Conservation (phyloP, 2,329 filamentous ascomycete species). For the Dactylellina cionopaga region DNA sequence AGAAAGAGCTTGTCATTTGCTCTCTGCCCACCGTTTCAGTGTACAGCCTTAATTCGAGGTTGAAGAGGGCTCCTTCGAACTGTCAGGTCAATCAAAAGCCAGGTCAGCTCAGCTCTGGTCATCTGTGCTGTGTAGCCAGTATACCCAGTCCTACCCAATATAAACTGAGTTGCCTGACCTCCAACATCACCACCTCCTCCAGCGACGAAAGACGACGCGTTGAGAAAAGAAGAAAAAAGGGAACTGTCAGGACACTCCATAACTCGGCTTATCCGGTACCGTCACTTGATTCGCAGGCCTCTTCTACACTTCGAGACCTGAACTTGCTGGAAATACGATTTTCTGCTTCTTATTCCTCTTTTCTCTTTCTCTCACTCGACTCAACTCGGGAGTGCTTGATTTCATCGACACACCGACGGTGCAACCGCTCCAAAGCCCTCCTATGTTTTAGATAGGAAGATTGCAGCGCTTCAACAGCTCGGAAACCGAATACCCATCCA, state of each 20-base stretch:
- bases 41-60: too few species aligned
- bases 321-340: slow-evolving; percentile 4
- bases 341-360: slow-evolving; percentile 3
- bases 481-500: slow-evolving; percentile 22
- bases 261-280: slow-evolving; percentile 13
- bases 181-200: slow-evolving; percentile 19
- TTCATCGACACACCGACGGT: slow-evolving; percentile 7
- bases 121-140: slow-evolving; percentile 3
- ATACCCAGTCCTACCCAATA: slow-evolving; percentile 6
- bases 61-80: neutral
- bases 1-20: neutral
- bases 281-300: slow-evolving; percentile 48
- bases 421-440: slow-evolving; percentile 27
- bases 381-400: slow-evolving; percentile 44
- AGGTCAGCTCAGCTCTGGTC: slow-evolving; percentile 15
- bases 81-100: too few species aligned
- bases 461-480: slow-evolving; percentile 46
- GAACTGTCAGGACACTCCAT: slow-evolving; percentile 2
- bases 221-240: neutral
- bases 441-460: slow-evolving; percentile 53
- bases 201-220: slow-evolving; percentile 27
- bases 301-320: slow-evolving; percentile 37
- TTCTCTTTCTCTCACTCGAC: slow-evolving; percentile 13
- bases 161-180: slow-evolving; percentile 39
- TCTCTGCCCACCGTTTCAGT: neutral